A percentile compares a stretch with the other conserved stretches of the same genome.
Conservation (phyloP, 208 protist genomes). For the Trypanosoma mega region DNA sequence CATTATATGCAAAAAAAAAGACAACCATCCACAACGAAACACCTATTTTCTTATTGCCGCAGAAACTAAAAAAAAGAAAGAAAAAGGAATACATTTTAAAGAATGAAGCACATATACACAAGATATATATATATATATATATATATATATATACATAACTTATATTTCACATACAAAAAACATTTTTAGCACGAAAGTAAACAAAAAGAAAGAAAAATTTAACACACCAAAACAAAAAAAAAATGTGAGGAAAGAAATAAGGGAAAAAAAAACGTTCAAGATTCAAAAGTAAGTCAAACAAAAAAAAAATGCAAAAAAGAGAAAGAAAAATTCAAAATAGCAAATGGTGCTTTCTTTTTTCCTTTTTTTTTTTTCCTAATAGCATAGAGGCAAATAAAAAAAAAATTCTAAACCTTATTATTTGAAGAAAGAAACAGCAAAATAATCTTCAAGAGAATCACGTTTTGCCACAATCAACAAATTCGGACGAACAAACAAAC, state of each 20-base stretch:
- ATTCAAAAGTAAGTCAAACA: background rate
- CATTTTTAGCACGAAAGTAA: background rate
- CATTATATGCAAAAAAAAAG: too few species aligned
- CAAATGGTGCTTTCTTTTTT: background rate
- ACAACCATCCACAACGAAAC: background rate
- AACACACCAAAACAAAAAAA: slow-evolving; percentile 18
- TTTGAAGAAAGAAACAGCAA: slow-evolving; percentile 2
- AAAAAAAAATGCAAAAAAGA: slow-evolving; percentile 2
- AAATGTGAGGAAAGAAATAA: too few species aligned
- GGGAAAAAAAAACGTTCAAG: too few species aligned
- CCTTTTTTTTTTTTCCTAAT: background rate
- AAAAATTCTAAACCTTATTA: background rate
- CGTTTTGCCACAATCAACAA: too few species aligned
- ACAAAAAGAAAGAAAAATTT: slow-evolving; percentile 11
- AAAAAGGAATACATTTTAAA: slow-evolving; percentile 4
- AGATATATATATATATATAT: too few species aligned
- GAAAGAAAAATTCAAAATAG: background rate
- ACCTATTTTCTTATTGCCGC: too few species aligned
- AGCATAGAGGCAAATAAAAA: background rate
- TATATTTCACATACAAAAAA: too few species aligned
- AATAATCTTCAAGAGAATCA: too few species aligned
- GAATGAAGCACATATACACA: slow-evolving; percentile 6
- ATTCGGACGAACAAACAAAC: slow-evolving; percentile 3
- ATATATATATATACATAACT: too few species aligned
- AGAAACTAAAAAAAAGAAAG: background rate